Evolutionary conservation across 2,329 filamentous ascomycete genomes (phyloP).

Genomic region (Ascochyta rabiei): DNA sequence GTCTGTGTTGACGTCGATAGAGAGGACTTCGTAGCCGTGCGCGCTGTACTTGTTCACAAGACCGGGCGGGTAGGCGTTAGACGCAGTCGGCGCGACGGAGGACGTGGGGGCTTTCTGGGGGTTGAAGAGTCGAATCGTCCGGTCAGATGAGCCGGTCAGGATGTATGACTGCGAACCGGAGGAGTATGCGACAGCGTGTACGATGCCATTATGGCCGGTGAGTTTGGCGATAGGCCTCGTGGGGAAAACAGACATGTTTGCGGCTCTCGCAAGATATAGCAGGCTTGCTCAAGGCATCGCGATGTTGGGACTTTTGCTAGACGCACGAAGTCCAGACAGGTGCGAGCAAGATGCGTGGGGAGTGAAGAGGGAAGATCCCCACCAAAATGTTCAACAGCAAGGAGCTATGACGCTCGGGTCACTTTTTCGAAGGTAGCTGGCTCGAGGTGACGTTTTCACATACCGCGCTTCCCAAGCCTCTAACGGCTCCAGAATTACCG

Average conservation of each 20-base stretch:
- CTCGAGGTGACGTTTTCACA: neutral
- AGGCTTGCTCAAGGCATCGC: conserved; percentile 31
- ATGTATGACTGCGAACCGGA: conserved; percentile 61
- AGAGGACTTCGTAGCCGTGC: conserved; percentile 91
- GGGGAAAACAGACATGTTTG: conserved; percentile 49
- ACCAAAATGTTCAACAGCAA: conserved; percentile 5
- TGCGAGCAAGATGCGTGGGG: conserved; percentile 7
- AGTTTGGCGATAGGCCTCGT: conserved; percentile 49
- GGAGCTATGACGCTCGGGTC: conserved; percentile 31
- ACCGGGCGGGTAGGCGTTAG: conserved; percentile 34
- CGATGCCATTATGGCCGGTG: conserved; percentile 52
- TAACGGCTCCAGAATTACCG: neutral
- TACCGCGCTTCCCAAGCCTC: neutral
- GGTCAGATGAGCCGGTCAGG: conserved; percentile 85
- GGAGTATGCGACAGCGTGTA: conserved; percentile 59
- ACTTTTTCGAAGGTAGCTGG: conserved; percentile 28
- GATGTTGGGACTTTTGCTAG: neutral
- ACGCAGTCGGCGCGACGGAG: conserved; percentile 42
- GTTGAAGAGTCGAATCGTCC: conserved; percentile 85
- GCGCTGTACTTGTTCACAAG: conserved; percentile 88
- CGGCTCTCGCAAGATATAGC: neutral
- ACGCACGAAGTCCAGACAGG: neutral
- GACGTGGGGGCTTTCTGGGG: conserved; percentile 59
- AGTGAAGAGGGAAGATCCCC: conserved; percentile 5
- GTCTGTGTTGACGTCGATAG: conserved; percentile 72